These are phyloP conservation scores for Purshia tridentata DNA, from an alignment of 306 rosid genomes.

Conservation along the genomic window DNA sequence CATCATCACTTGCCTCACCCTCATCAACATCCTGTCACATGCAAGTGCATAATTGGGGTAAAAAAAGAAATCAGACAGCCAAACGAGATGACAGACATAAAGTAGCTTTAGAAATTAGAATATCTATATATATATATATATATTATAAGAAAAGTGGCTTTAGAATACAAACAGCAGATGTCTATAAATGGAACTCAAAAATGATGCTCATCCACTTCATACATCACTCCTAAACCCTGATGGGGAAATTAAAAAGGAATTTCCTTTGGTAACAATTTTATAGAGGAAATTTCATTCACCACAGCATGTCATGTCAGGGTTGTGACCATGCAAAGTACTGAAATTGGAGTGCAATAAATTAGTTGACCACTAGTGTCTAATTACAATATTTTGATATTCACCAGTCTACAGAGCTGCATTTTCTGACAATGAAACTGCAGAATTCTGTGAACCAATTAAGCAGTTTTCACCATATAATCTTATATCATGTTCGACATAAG, in stretches of 20 bases:
- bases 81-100: not conserved
- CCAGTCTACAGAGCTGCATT: no score
- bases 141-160: not conserved
- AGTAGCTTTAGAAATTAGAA: not conserved
- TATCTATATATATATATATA: no score
- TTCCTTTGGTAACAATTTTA: not conserved
- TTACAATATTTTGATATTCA: not conserved
- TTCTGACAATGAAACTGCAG: not conserved
- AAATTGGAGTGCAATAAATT: not conserved
- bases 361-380: not conserved
- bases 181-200: not conserved
- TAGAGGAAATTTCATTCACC: not conserved
- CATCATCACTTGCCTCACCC: constrained; percentile 44
- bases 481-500: no score
- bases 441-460: not conserved
- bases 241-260: not conserved
- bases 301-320: not conserved
- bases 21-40: constrained; percentile 59
- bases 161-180: not conserved
- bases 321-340: not conserved
- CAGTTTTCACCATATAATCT: not conserved
- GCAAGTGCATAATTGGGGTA: not conserved
- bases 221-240: not conserved
- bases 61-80: not conserved
- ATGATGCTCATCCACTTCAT: not conserved